phyloP scores from a whole-genome alignment of 805 yeast species.

The Sungouiella thailandica region DNA sequence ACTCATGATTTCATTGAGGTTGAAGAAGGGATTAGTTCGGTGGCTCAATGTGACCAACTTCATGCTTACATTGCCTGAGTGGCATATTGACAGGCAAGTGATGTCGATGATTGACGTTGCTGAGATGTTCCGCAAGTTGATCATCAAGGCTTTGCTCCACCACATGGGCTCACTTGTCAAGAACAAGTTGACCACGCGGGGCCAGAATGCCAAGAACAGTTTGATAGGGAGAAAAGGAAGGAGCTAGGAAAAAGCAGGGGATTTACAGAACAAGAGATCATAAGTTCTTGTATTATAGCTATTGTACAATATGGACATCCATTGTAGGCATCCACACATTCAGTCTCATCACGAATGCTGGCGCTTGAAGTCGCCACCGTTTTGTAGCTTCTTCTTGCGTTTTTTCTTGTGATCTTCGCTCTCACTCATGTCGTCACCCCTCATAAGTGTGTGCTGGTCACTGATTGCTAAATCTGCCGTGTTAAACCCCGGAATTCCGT shows the following conservation, averaged over 20 bases:
- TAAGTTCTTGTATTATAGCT: background rate
- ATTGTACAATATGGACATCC: background rate
- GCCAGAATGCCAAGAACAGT: background rate
- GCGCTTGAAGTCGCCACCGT: slow-evolving; percentile 32
- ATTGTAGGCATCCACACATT: background rate
- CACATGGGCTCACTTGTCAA: slow-evolving; percentile 33
- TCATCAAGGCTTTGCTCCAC: slow-evolving; percentile 27
- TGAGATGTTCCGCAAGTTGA: slow-evolving; percentile 25
- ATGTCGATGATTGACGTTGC: slow-evolving; percentile 35
- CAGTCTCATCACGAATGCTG: slow-evolving; percentile 24
- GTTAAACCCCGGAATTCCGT: slow-evolving; percentile 77
- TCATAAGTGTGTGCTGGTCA: slow-evolving; percentile 38
- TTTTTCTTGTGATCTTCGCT: slow-evolving; percentile 31
- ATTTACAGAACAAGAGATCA: background rate
- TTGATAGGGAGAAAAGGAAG: background rate
- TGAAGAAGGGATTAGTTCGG: slow-evolving; percentile 29
- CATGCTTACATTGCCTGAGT: slow-evolving; percentile 28
- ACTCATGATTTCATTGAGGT: slow-evolving; percentile 31
- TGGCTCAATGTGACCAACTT: slow-evolving; percentile 36
- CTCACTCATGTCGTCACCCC: slow-evolving; percentile 38
- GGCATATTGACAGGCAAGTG: slow-evolving; percentile 24
- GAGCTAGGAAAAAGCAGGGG: slow-evolving; percentile 10
- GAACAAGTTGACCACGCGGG: slow-evolving; percentile 24
- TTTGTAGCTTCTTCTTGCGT: slow-evolving; percentile 34
- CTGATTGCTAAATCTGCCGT: slow-evolving; percentile 60